phyloP scores from a whole-genome alignment of 495 filamentous ascomycete species.

The Evansstolkia leycettana region DNA sequence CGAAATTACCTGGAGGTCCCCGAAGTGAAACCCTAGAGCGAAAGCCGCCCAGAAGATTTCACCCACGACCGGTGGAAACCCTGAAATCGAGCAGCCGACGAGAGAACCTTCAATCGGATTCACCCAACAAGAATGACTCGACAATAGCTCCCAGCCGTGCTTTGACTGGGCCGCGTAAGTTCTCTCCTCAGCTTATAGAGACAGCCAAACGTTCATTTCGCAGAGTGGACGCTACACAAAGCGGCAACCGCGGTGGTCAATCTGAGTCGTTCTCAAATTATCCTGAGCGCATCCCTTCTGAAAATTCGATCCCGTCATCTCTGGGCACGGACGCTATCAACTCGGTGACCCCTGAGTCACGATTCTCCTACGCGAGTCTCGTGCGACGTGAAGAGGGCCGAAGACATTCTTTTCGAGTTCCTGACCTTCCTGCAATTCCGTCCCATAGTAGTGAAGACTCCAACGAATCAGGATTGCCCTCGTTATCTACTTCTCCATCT shows the following conservation, averaged over 20 bases:
- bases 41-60: slow-evolving; percentile 5
- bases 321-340: slow-evolving; percentile 5
- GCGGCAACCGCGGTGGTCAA: slow-evolving; percentile 10
- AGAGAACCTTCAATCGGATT: not conserved
- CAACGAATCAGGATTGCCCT: slow-evolving; percentile 32
- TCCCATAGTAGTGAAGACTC: slow-evolving; percentile 47
- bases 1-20: not conserved
- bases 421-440: slow-evolving; percentile 37
- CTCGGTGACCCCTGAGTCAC: slow-evolving; percentile 22
- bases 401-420: slow-evolving; percentile 44
- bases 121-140: not conserved
- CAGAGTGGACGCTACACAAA: slow-evolving; percentile 15
- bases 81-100: slow-evolving; percentile 5
- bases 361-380: slow-evolving; percentile 34
- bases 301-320: slow-evolving; percentile 6
- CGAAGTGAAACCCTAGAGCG: not conserved
- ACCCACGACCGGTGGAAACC: slow-evolving; percentile 8
- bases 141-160: not conserved
- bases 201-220: slow-evolving; percentile 38
- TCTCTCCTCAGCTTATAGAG: slow-evolving; percentile 47
- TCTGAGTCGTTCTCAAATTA: slow-evolving; percentile 4
- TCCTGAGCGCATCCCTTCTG: slow-evolving; percentile 1
- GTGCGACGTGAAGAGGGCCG: slow-evolving; percentile 26
- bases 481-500: slow-evolving; percentile 37
- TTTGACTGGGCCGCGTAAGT: slow-evolving; percentile 24